Percentiles rank a stretch among this genome's conserved stretches.
Conservation (phyloP, 768 basidiomycete species). For the Leccinum imitatum region DNA sequence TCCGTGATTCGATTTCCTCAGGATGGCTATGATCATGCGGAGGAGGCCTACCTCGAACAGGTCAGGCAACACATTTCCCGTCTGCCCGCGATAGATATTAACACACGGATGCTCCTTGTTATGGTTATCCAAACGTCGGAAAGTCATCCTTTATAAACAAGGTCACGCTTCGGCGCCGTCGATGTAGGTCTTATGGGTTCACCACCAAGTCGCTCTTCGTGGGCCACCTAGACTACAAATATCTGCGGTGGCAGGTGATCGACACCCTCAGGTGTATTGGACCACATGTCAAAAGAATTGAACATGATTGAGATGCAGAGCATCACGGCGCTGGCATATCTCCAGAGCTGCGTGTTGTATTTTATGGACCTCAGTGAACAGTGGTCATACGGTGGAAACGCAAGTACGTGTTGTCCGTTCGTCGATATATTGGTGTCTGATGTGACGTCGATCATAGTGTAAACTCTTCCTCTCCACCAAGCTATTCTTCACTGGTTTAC, state of each 20-base stretch:
- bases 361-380: constrained; percentile 92
- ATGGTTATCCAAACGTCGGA: constrained; percentile 99
- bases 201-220: constrained; percentile 73
- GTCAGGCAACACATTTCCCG: constrained; percentile 98
- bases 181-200: constrained; percentile 99
- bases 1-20: constrained; percentile 25
- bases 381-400: constrained; percentile 60
- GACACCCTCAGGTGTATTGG: too few relatives aligned
- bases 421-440: not conserved
- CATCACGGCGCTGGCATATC: too few relatives aligned
- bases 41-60: constrained; percentile 99
- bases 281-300: too few relatives aligned
- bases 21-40: constrained; percentile 99
- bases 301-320: too few relatives aligned
- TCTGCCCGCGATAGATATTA: constrained; percentile 97
- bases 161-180: constrained; percentile 88
- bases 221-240: too few relatives aligned
- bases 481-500: constrained; percentile 92
- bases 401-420: constrained; percentile 56
- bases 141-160: constrained; percentile 99
- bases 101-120: constrained; percentile 97
- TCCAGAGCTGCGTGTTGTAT: too few relatives aligned
- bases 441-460: constrained; percentile 52
- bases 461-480: constrained; percentile 99
- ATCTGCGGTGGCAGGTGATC: too few relatives aligned